Evolutionary conservation across 75 land plant species (phyloP), one percentile per base, ranked within the genome.

Genomic region (Pinus albicaulis): DNA sequence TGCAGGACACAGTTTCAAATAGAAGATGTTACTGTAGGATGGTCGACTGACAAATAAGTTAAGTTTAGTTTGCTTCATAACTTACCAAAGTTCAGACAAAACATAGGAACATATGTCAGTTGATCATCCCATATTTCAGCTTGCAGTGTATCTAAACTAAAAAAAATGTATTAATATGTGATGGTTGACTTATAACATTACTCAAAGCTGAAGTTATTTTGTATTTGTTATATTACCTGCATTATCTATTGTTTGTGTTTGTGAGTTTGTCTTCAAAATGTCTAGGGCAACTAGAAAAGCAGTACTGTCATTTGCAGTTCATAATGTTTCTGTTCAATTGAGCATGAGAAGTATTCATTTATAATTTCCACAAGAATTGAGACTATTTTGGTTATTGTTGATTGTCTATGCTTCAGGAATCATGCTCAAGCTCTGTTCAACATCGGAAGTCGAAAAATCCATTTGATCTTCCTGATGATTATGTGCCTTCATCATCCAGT

Each of bases 381-480:
- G 34, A 34, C 17, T 14, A 28, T 64, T 31, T 17, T 64, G 41
- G 28, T 19, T 34, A 17, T 64, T 16, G 20, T 64, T 31, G 36
- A 26, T 64, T 64, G 17, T 64, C 17, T 64, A 6, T 64, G 41
- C 12, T 10, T 34, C 68, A 64, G 68, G 68, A 64, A 64, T 64
- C 68, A 64, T 64, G 36, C 68, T 17, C 38, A 17, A 64, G 68
- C 41, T 25, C 16, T 64, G 6, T 64, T 64, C 36, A 64, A 64
- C 68, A 64, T 25, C 68, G 36, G 41, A 64, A 64, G 41, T 64
- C 68, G 19, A 64, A 64, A 64, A 64, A 64, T 64, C 68, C 68
- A 4, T 64, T 64, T 31, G 68, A 64, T 34, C 15, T 64, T 31
- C 68, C 68, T 15, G 68, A 64, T 31, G 68, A 64, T 15, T 64